Conservation (phyloP, 2,329 filamentous ascomycete species). For the Leptographium wingfieldii region DNA sequence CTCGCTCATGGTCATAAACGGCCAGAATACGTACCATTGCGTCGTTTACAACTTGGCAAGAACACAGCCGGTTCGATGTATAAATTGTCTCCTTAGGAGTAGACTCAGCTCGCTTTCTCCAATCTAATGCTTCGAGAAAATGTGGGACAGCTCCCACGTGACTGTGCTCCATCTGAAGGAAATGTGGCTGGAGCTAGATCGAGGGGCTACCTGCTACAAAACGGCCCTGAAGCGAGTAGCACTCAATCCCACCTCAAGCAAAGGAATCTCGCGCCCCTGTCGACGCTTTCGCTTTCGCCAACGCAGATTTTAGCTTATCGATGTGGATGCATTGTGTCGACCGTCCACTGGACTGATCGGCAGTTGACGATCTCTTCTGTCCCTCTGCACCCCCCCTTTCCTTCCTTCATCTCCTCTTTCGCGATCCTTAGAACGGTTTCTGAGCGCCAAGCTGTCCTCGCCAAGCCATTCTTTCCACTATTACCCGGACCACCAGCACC, state of each 20-base stretch:
- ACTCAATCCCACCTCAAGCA: background rate
- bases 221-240: background rate
- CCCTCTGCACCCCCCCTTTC: background rate
- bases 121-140: background rate
- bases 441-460: background rate
- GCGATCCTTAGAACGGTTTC: background rate
- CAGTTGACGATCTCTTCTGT: background rate
- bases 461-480: background rate
- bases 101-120: background rate
- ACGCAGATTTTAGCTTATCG: background rate
- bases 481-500: background rate
- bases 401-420: background rate
- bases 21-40: background rate
- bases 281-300: background rate
- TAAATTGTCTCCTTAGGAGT: background rate
- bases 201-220: background rate
- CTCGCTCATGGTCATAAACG: too few species aligned
- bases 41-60: background rate
- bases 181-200: conserved; percentile 1
- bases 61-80: background rate
- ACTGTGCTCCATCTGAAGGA: background rate
- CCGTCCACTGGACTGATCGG: background rate
- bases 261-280: background rate
- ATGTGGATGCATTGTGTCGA: background rate
- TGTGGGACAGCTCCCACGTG: background rate